Percentiles rank a stretch among this genome's conserved stretches.
Conservation (phyloP, 2,329 filamentous ascomycete genomes). For the Arachnomyces sp. region DNA sequence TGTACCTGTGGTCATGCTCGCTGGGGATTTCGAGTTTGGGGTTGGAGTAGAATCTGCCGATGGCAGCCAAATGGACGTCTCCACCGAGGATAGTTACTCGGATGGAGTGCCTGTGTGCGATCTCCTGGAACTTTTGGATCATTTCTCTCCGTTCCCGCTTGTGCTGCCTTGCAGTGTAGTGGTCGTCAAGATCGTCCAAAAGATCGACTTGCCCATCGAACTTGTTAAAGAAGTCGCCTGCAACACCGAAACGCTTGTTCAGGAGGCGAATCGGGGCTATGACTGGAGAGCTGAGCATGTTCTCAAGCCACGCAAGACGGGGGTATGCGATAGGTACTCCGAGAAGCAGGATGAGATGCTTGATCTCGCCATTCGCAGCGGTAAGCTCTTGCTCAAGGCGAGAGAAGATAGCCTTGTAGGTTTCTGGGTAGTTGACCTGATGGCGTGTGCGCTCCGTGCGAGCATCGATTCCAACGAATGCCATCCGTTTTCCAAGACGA, state of each 20-base stretch:
- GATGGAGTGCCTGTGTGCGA: conserved; percentile 47
- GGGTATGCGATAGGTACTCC: conserved; percentile 63
- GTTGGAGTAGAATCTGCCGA: conserved; percentile 58
- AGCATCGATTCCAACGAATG: conserved; percentile 53
- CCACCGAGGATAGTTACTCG: conserved; percentile 56
- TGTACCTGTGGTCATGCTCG: conserved; percentile 54
- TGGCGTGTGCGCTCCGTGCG: conserved; percentile 74
- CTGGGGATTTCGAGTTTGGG: conserved; percentile 48
- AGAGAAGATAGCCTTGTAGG: conserved; percentile 54
- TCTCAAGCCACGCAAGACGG: conserved; percentile 92
- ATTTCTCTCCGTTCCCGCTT: conserved; percentile 77
- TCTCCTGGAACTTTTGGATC: conserved; percentile 54
- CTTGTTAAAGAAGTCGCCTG: conserved; percentile 80
- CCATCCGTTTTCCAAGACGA: conserved; percentile 56
- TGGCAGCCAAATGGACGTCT: conserved; percentile 56
- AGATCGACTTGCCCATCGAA: conserved; percentile 72
- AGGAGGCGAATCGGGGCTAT: conserved; percentile 83
- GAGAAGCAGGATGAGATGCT: conserved; percentile 54
- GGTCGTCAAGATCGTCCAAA: conserved; percentile 57
- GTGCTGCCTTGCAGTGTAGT: conserved; percentile 84
- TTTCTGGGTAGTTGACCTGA: conserved; percentile 75
- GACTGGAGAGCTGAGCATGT: conserved; percentile 75
- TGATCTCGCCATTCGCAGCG: conserved; percentile 47
- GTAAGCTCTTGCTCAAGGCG: conserved; percentile 46
- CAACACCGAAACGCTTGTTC: conserved; percentile 81